These are phyloP conservation scores for Amanita rimosa DNA, from an alignment of 768 basidiomycete genomes.

Conservation along the genomic window DNA sequence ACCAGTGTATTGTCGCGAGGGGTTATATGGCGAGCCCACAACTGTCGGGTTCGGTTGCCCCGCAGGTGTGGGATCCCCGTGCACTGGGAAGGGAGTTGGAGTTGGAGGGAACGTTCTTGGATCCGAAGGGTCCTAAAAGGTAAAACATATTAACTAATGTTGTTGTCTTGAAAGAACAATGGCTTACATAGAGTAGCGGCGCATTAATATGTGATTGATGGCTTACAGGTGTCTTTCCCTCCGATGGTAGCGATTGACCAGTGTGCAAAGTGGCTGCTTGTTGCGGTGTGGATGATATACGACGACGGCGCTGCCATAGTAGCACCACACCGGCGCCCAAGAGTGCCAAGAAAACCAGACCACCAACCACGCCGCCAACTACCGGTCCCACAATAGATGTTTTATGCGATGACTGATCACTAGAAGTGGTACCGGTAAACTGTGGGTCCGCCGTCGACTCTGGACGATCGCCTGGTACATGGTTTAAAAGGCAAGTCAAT, in stretches of 20 bases:
- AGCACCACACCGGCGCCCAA: constrained; percentile 25
- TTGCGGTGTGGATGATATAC: constrained; percentile 4
- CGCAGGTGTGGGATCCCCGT: constrained; percentile 10
- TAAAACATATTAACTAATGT: background rate
- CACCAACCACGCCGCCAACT: constrained; percentile 54
- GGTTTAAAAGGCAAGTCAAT: background rate
- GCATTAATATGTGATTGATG: background rate
- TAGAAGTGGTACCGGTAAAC: constrained; percentile 9
- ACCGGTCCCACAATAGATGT: constrained; percentile 36
- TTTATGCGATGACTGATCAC: constrained; percentile 7
- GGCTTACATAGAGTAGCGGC: constrained; percentile 1
- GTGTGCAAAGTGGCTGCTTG: background rate
- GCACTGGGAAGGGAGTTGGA: constrained; percentile 20
- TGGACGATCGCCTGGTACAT: constrained; percentile 15
- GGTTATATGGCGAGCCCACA: constrained; percentile 9
- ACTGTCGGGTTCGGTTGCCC: constrained; percentile 4
- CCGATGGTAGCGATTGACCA: background rate
- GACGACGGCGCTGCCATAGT: constrained; percentile 12
- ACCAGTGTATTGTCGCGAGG: constrained; percentile 16
- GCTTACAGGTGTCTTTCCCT: background rate
- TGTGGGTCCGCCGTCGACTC: constrained; percentile 22
- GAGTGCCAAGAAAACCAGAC: constrained; percentile 33
- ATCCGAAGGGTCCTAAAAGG: constrained; percentile 13
- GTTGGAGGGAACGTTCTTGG: constrained; percentile 13
- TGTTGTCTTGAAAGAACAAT: background rate